Base-by-base conservation (phyloP, 2,329 filamentous ascomycete genomes). In the Paraphoma sp. region DNA sequence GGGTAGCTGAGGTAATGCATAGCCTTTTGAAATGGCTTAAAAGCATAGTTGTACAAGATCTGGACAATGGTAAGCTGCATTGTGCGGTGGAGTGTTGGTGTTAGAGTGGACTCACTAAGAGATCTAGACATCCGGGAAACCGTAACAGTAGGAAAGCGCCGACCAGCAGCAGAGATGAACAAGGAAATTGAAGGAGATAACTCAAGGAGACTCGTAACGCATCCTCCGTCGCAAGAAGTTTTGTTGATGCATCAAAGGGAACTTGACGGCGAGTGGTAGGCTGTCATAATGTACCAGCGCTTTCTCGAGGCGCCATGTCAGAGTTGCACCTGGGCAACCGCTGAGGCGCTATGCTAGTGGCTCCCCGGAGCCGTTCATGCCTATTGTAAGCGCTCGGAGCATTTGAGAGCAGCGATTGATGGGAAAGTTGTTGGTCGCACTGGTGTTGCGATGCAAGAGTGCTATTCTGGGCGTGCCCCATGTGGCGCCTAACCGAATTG, bases 11-110 rank as follows among this genome's bases (percentile, higher is more conserved):
- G 63, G 72, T 62, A 55, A 73, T 70, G 69, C 69, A 75, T 71
- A 74, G 67, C 68, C 70, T 70, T 70, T 68, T 70, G 53, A 68
- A 62, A 68, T 69, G 72, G 68, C 73, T 70, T 63, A 74, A 59
- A 70, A 72, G 68, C 74, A 77, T 77, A 77, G 61, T 74, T 63
- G 68, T 76, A 75, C 73, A 73, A 55, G 57, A 67, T 62, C 70
- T 74, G 63, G 50, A 57, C 56, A 56, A 52, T 40, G 31, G 64
- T 76, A 59, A 75, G 69, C 69, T 65, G 57, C 65, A 70, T 73
- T 64, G 64, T 62, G 50, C 47, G 49, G 44, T 59, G 29, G 41
- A 51, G 51, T 10, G 30, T 44, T 40, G 55, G 51, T 45, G 46
- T 50, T 42, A 47, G 48, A 66, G 60, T 60, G 49, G 68, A 74